These are phyloP conservation scores for Neofusicoccum sp. DNA, from an alignment of 2,329 filamentous ascomycete species.

Conservation along the genomic window DNA sequence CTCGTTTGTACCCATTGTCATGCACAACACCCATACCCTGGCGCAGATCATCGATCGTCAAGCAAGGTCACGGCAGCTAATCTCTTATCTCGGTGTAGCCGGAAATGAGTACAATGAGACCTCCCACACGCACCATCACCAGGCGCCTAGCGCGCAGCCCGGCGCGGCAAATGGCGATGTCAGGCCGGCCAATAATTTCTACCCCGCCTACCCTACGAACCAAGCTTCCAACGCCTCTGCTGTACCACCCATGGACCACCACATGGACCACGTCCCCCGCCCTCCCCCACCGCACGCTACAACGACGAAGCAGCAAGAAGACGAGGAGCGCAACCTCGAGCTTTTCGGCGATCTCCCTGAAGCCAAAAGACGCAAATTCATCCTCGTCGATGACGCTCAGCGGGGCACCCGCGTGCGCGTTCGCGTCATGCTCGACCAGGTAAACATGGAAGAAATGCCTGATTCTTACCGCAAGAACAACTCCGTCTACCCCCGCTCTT, in stretches of 20 bases:
- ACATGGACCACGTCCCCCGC: slow-evolving; percentile 49
- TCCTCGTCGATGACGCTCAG: slow-evolving; percentile 86
- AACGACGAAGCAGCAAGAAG: slow-evolving; percentile 49
- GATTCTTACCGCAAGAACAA: slow-evolving; percentile 90
- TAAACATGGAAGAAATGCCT: slow-evolving; percentile 93
- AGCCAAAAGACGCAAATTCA: slow-evolving; percentile 92
- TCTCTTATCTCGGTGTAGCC: slow-evolving; percentile 48
- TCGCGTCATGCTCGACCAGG: slow-evolving; percentile 86
- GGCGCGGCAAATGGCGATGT: slow-evolving; percentile 61
- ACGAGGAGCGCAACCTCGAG: slow-evolving; percentile 61
- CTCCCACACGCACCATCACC: slow-evolving; percentile 66
- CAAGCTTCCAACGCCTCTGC: slow-evolving; percentile 53
- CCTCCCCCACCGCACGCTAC: slow-evolving; percentile 38
- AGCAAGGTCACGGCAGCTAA: slow-evolving; percentile 41
- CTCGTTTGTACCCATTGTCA: slow-evolving; percentile 21
- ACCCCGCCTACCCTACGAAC: slow-evolving; percentile 63
- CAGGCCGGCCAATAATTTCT: slow-evolving; percentile 74
- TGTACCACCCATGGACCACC: slow-evolving; percentile 65
- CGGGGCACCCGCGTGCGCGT: slow-evolving; percentile 80
- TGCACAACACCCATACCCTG: slow-evolving; percentile 24
- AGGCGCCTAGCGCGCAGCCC: slow-evolving; percentile 55
- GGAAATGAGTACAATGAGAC: slow-evolving; percentile 59
- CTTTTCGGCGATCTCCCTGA: slow-evolving; percentile 88
- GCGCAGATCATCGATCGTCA: slow-evolving; percentile 28
- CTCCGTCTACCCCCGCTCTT: slow-evolving; percentile 86